phyloP scores from a whole-genome alignment of 2,329 filamentous ascomycete species.

The Grosmannia clavigera region DNA sequence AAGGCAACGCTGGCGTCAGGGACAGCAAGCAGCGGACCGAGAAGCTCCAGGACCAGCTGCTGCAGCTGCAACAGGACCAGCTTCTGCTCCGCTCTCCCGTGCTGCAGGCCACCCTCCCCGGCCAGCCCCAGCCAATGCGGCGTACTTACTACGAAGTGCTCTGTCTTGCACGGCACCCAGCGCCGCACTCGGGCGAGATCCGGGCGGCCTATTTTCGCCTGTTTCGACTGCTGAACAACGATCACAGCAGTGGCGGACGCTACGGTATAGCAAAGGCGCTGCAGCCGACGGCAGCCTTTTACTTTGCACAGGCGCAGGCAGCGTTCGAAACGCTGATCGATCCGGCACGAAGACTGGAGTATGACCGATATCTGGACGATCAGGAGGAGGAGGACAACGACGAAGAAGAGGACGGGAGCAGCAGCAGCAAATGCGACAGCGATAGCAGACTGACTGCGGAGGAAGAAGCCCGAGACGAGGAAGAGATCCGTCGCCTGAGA shows the following conservation, averaged over 20 bases:
- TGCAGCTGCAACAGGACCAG: background rate
- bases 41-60: background rate
- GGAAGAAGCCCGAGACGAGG: background rate
- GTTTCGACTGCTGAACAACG: constrained; percentile 30
- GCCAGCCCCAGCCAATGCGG: background rate
- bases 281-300: constrained; percentile 25
- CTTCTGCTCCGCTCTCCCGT: background rate
- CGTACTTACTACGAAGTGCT: constrained; percentile 32
- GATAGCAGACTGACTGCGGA: constrained; percentile 3
- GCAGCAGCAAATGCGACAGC: constrained; percentile 7
- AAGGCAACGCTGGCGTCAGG: background rate
- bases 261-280: constrained; percentile 23
- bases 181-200: constrained; percentile 23
- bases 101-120: background rate
- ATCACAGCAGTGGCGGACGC: constrained; percentile 13
- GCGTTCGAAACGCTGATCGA: constrained; percentile 37
- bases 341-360: constrained; percentile 26
- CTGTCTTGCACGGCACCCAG: constrained; percentile 24
- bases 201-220: constrained; percentile 31
- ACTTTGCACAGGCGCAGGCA: constrained; percentile 27
- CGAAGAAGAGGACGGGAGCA: constrained; percentile 5
- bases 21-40: background rate
- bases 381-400: constrained; percentile 14
- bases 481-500: background rate
- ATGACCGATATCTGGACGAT: constrained; percentile 20